Conservation (phyloP, 345 rosid species). For the Syzygium aqueum region DNA sequence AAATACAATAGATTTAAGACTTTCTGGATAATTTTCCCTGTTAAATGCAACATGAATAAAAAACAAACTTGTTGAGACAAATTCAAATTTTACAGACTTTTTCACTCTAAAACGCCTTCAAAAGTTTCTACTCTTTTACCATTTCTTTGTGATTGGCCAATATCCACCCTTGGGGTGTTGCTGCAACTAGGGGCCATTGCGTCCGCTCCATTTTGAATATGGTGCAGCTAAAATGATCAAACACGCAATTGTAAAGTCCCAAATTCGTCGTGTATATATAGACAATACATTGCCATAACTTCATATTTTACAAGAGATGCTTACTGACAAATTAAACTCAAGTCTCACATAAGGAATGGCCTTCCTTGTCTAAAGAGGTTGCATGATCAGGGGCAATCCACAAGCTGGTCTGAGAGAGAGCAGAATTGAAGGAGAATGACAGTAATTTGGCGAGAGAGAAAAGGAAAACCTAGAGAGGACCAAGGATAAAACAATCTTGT, state of each 20-base stretch:
- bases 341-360: neutral
- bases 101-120: neutral
- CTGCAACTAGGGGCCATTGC: neutral
- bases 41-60: neutral
- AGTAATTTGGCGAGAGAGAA: conserved; percentile 49
- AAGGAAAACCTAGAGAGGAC: conserved; percentile 64
- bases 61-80: neutral
- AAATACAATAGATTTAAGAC: too few species aligned
- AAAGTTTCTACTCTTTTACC: neutral
- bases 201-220: neutral
- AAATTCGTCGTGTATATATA: neutral
- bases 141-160: neutral
- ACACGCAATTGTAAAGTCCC: neutral
- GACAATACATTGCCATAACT: neutral
- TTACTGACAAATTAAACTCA: neutral
- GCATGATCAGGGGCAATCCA: conserved; percentile 64
- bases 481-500: conserved; percentile 54
- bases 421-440: conserved; percentile 57
- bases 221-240: neutral
- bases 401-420: conserved; percentile 65
- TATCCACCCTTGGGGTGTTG: neutral
- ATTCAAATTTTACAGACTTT: neutral
- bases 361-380: conserved; percentile 20
- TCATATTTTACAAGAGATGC: neutral
- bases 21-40: neutral